These are phyloP conservation scores for Paramecium caudatum DNA, from an alignment of 73 alveolate species.

Conservation along the genomic window DNA sequence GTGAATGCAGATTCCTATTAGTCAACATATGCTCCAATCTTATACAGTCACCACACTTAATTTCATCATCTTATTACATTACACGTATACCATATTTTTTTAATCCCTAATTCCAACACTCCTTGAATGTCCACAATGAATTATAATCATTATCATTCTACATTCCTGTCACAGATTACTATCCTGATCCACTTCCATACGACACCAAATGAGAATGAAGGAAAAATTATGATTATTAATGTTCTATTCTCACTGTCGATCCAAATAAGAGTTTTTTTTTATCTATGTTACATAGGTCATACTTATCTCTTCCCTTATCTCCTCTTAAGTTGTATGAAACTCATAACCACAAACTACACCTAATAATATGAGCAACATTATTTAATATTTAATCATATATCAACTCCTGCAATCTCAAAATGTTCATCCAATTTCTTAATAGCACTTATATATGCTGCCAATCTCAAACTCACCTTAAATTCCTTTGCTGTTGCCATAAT, in stretches of 20 bases:
- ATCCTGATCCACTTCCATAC: constrained; percentile 85
- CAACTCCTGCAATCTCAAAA: constrained; percentile 73
- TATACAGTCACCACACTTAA: constrained; percentile 80
- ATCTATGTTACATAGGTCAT: neutral
- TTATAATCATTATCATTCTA: constrained; percentile 78
- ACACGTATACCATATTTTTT: constrained; percentile 73
- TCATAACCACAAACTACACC: too few species aligned
- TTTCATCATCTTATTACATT: constrained; percentile 69
- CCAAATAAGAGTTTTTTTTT: constrained; percentile 1
- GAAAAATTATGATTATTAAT: constrained; percentile 49
- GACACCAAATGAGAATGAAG: constrained; percentile 78
- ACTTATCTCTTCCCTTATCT: constrained; percentile 56
- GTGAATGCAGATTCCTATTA: constrained; percentile 79
- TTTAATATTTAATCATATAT: constrained; percentile 37
- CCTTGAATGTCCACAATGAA: constrained; percentile 84
- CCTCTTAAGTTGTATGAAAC: constrained; percentile 10
- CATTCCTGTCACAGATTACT: constrained; percentile 81
- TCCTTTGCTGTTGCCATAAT: constrained; percentile 68
- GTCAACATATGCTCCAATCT: constrained; percentile 87
- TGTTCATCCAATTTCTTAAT: constrained; percentile 81
- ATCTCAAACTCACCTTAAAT: constrained; percentile 78
- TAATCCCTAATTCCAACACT: constrained; percentile 64
- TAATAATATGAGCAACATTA: too few species aligned
- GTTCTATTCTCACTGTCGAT: constrained; percentile 66
- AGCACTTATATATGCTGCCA: constrained; percentile 87